Evolutionary conservation across 129 eudicot species (phyloP), one percentile per base, ranked within the genome.

Genomic region (Deinandra increscens): DNA sequence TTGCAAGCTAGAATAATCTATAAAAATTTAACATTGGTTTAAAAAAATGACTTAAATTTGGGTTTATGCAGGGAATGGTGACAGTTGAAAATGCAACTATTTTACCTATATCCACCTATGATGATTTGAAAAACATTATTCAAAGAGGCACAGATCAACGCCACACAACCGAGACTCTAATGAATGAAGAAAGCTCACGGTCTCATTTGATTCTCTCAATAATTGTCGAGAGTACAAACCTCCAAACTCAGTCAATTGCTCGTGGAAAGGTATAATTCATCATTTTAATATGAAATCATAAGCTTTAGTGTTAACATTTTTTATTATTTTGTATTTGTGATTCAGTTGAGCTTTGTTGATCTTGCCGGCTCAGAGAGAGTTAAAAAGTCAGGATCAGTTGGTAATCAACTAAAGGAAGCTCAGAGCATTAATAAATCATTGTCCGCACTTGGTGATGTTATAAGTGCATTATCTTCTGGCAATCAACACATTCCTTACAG

Each of bases 311-410:
- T n/a, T n/a, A n/a, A n/a, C n/a, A n/a, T n/a, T n/a, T n/a, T n/a
- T n/a, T n/a, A n/a, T n/a, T n/a, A n/a, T n/a, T n/a, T n/a, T n/a
- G n/a, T n/a, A n/a, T 9, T 46, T 22, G 38, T 18, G 59, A 7
- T 82, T 82, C 91, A 93, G 99, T 75, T 94, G 56, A 94, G 99
- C 77, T 94, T 94, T 79, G 99, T 94, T 23, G 99, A 94, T 79
- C 91, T 94, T 76, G 99, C 99, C 71, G 99, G 99, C 46, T 94
- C 99, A 0, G 99, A 94, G 74, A 79, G 99, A 71, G 87, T 94
- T 23, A 94, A 94, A 66, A 94, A 94, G 55, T 94, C 99, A 0
- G 98, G 99, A 1, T 94, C 99, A 14, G 66, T 85, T 22, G 99
- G 99, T 13, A 85, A 69, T 71, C 88, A 87, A 53, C 73, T 94